Evolutionary conservation across 495 filamentous ascomycete genomes (phyloP).

Genomic region (Lepidopterella palustris): DNA sequence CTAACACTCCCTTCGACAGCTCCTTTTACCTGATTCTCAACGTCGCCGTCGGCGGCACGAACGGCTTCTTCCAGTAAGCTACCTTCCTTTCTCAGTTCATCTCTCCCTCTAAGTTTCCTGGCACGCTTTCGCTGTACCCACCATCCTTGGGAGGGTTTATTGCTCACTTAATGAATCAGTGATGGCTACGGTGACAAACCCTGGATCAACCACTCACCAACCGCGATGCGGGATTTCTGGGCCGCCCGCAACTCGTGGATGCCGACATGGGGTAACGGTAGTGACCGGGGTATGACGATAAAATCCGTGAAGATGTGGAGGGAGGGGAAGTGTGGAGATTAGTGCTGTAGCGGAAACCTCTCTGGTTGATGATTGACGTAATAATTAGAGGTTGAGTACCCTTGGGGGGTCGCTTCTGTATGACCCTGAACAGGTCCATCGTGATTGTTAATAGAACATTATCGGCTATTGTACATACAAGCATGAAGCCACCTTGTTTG

Average conservation of each 20-base stretch:
- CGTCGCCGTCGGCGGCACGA: conserved; percentile 7
- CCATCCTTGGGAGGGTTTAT: background rate
- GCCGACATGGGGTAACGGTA: background rate
- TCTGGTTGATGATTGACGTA: no score
- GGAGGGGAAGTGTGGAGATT: background rate
- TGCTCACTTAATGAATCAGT: background rate
- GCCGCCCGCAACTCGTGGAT: background rate
- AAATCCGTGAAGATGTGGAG: background rate
- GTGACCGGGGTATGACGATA: background rate
- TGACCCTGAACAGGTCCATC: no score
- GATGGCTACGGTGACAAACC: background rate
- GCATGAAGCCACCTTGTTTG: no score
- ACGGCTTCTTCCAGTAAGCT: background rate
- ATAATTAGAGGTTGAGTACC: no score
- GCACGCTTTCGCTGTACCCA: background rate
- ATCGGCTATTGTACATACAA: no score
- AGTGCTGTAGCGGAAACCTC: no score
- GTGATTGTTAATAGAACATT: no score
- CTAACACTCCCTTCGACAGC: conserved; percentile 3
- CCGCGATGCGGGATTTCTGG: background rate
- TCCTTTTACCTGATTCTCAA: conserved; percentile 8
- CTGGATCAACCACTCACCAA: background rate
- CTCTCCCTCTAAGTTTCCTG: background rate
- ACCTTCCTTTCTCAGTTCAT: background rate
- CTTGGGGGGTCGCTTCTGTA: no score